phyloP scores from a whole-genome alignment of 352 stramenopile species.

The Phytophthora aleatoria region DNA sequence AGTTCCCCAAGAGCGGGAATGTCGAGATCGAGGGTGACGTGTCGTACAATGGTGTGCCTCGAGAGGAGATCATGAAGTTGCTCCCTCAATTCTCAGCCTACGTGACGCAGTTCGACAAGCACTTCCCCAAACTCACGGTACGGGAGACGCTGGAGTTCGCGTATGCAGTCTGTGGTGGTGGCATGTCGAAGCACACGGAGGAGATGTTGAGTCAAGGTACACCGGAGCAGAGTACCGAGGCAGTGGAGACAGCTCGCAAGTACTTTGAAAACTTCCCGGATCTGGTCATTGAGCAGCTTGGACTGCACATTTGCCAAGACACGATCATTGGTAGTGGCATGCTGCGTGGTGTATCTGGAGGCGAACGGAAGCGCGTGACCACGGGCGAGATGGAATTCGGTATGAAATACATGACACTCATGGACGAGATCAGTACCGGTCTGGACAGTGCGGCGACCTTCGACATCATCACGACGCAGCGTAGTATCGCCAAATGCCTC shows the following conservation, averaged over 20 bases:
- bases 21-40: slow-evolving; percentile 29
- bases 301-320: slow-evolving; percentile 50
- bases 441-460: slow-evolving; percentile 60
- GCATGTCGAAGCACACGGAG: slow-evolving; percentile 31
- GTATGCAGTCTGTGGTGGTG: slow-evolving; percentile 68
- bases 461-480: slow-evolving; percentile 62
- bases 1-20: slow-evolving; percentile 28
- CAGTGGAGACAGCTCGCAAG: slow-evolving; percentile 25
- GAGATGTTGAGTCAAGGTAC: slow-evolving; percentile 47
- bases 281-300: slow-evolving; percentile 43
- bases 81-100: slow-evolving; percentile 39
- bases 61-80: slow-evolving; percentile 11
- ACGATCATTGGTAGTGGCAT: slow-evolving; percentile 68
- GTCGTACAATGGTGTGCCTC: slow-evolving; percentile 32
- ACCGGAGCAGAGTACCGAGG: slow-evolving; percentile 5
- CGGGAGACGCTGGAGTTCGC: slow-evolving; percentile 53
- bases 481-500: slow-evolving; percentile 50
- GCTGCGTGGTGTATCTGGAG: slow-evolving; percentile 73
- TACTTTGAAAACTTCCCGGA: slow-evolving; percentile 41
- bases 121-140: slow-evolving; percentile 31
- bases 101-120: slow-evolving; percentile 35
- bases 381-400: slow-evolving; percentile 56
- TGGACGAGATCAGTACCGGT: slow-evolving; percentile 80
- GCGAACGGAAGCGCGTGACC: slow-evolving; percentile 84
- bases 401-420: slow-evolving; percentile 70